These are phyloP conservation scores for Centrapalus pauciflorus DNA, from an alignment of 129 eudicot species.

Conservation along the genomic window DNA sequence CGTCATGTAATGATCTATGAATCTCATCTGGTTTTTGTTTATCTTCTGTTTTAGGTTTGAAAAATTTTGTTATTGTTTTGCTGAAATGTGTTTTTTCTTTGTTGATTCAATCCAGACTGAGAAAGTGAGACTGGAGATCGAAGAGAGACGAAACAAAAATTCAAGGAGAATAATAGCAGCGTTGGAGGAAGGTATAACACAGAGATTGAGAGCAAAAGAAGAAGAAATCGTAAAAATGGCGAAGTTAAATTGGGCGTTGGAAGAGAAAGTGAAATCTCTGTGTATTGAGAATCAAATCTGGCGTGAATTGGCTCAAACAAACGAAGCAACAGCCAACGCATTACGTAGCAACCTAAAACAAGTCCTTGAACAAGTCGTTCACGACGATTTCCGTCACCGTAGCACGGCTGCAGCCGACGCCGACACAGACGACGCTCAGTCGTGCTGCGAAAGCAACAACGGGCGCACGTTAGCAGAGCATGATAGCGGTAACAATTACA, in stretches of 20 bases:
- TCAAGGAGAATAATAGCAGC: conserved; percentile 40
- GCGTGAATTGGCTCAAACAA: conserved; percentile 69
- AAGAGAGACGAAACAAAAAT: conserved; percentile 43
- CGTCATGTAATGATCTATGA: conserved; percentile 45
- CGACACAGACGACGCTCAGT: conserved; percentile 45
- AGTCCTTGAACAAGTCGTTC: conserved; percentile 32
- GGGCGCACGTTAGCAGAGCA: conserved; percentile 8
- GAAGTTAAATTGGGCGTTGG: conserved; percentile 45
- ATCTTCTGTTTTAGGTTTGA: not conserved
- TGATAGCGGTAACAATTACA: not conserved
- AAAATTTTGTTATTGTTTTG: not conserved
- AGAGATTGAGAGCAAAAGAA: conserved; percentile 47
- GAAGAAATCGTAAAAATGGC: conserved; percentile 50
- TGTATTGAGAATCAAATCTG: conserved; percentile 59
- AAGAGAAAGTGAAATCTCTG: conserved; percentile 53
- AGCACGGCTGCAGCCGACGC: not conserved
- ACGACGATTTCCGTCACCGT: conserved; percentile 12
- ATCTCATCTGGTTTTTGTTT: not conserved
- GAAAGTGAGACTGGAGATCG: conserved; percentile 47
- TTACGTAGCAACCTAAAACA: conserved; percentile 57
- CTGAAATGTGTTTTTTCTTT: not conserved
- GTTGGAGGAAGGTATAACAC: conserved; percentile 35
- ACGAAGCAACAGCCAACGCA: conserved; percentile 71
- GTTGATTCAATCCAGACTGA: conserved; percentile 35
- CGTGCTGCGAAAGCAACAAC: conserved; percentile 62